Evolutionary conservation across 1,284 basidiomycete genomes (phyloP).

Genomic region (Marasmius fiardii): DNA sequence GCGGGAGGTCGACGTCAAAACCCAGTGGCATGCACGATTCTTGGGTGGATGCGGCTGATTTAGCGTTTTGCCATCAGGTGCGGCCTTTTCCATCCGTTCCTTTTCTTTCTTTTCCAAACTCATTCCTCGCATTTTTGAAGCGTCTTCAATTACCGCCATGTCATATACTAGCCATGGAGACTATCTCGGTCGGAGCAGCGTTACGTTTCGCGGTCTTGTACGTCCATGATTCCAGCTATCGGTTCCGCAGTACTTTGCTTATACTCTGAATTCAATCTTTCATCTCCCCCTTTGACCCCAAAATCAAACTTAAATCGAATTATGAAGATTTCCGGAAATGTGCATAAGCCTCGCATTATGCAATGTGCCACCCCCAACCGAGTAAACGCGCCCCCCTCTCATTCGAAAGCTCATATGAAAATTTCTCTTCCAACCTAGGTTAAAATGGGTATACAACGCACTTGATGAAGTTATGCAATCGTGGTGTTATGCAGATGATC

Average conservation of each 20-base stretch:
- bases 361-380: conserved; percentile 63
- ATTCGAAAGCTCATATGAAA: conserved; percentile 2
- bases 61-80: conserved; percentile 64
- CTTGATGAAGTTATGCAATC: conserved; percentile 59
- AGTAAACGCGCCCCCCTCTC: conserved; percentile 35
- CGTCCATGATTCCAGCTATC: conserved; percentile 16
- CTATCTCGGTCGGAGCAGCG: conserved; percentile 47
- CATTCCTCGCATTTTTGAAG: conserved; percentile 29
- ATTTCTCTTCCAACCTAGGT: too few species aligned
- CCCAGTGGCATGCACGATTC: conserved; percentile 58
- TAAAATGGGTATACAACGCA: conserved; percentile 54
- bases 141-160: conserved; percentile 59
- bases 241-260: background rate
- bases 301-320: too few species aligned
- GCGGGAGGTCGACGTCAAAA: conserved; percentile 56
- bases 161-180: conserved; percentile 66
- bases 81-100: conserved; percentile 19
- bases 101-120: background rate
- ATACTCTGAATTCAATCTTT: background rate
- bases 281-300: too few species aligned
- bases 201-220: conserved; percentile 63
- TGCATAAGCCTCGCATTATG: conserved; percentile 65
- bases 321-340: conserved; percentile 63
- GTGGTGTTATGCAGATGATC: conserved; percentile 64
- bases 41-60: conserved; percentile 74